Evolutionary conservation across 2,329 filamentous ascomycete genomes (phyloP).

Genomic region (Cladorrhinum sp.): DNA sequence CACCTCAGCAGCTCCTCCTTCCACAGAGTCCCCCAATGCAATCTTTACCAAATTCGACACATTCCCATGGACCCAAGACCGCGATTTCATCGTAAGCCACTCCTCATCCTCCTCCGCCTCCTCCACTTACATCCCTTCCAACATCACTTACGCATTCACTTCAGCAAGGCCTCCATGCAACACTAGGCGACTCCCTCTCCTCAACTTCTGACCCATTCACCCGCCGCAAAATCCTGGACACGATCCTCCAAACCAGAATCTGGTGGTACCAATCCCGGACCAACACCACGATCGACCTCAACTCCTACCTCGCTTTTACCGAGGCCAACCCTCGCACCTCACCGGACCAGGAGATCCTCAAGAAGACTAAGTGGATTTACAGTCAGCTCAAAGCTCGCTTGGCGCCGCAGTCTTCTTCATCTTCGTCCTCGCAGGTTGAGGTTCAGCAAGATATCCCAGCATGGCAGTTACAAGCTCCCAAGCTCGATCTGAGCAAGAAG

Average conservation of each 20-base stretch:
- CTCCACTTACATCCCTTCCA: not conserved
- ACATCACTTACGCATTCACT: slow-evolving; percentile 9
- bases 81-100: slow-evolving; percentile 59
- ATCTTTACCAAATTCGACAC: slow-evolving; percentile 61
- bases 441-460: slow-evolving; percentile 27
- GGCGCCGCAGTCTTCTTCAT: not conserved
- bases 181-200: slow-evolving; percentile 23
- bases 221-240: slow-evolving; percentile 38
- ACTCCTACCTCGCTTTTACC: slow-evolving; percentile 21
- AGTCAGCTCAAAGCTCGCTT: slow-evolving; percentile 21
- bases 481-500: slow-evolving; percentile 45
- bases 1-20: slow-evolving; percentile 3
- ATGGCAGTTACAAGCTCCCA: slow-evolving; percentile 52
- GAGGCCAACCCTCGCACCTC: not conserved
- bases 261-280: slow-evolving; percentile 28
- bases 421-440: not conserved
- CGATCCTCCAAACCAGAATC: slow-evolving; percentile 61
- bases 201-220: slow-evolving; percentile 16
- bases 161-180: slow-evolving; percentile 28
- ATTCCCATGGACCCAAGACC: slow-evolving; percentile 67
- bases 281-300: slow-evolving; percentile 22
- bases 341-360: slow-evolving; percentile 25
- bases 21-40: slow-evolving; percentile 20
- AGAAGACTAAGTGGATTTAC: slow-evolving; percentile 26
- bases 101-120: not conserved